A percentile compares a stretch with the other conserved stretches of the same genome.
These are phyloP conservation scores for Maudiozyma humilis DNA, from an alignment of 1,139 yeast species.

Conservation along the genomic window DNA sequence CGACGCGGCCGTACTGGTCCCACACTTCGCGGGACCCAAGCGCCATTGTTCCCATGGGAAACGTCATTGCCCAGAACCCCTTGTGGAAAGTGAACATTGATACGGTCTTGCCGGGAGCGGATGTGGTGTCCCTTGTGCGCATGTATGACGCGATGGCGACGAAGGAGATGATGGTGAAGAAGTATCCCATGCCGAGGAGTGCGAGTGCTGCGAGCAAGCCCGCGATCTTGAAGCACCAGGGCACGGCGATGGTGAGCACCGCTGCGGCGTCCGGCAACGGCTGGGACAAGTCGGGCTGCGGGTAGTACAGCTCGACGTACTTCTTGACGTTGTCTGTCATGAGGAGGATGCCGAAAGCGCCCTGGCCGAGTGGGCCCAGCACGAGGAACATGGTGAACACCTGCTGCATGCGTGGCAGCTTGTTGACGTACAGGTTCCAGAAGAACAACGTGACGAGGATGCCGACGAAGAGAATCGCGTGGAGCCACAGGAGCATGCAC, in stretches of 20 bases:
- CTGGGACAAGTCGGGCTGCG: constrained; percentile 6
- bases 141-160: constrained; percentile 36
- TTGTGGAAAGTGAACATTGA: constrained; percentile 41
- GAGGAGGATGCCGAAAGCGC: constrained; percentile 56
- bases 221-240: constrained; percentile 27
- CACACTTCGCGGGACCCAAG: constrained; percentile 48
- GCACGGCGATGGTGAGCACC: constrained; percentile 12
- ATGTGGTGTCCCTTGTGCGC: constrained; percentile 5
- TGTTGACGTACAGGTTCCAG: constrained; percentile 49
- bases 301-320: constrained; percentile 21
- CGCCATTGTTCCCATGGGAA: constrained; percentile 83
- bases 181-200: constrained; percentile 54
- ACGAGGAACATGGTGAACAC: constrained; percentile 53
- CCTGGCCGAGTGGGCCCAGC: constrained; percentile 74
- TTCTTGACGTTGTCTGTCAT: constrained; percentile 41
- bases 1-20: constrained; percentile 34
- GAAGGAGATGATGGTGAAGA: constrained; percentile 51
- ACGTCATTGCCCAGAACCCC: constrained; percentile 81
- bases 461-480: constrained; percentile 56
- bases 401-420: constrained; percentile 44
- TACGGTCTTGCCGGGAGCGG: constrained; percentile 3
- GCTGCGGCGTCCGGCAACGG: constrained; percentile 5
- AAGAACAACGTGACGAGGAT: constrained; percentile 50
- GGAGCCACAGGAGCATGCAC: constrained; percentile 55
- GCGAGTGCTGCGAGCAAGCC: constrained; percentile 38